Evolutionary conservation across 1,284 basidiomycete genomes (phyloP).

Genomic region (Chiua sp.): DNA sequence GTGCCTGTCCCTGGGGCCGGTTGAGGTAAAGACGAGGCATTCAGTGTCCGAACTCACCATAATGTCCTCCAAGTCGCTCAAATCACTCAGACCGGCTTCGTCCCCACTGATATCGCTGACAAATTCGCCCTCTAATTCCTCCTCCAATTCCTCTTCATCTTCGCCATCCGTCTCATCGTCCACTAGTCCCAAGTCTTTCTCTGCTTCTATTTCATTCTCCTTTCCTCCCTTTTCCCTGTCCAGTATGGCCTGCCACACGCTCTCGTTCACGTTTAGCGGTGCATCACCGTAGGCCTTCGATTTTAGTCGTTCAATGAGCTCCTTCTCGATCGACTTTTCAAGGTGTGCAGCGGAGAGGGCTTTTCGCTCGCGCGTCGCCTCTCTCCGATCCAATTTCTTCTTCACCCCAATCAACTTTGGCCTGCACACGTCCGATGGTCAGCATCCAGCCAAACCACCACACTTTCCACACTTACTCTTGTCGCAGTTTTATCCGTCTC

Average conservation of each 20-base stretch:
- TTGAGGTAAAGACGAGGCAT: constrained; percentile 8
- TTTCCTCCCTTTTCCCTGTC: constrained; percentile 74
- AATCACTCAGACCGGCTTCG: constrained; percentile 66
- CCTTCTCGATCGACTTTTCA: constrained; percentile 95
- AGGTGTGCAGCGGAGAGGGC: constrained; percentile 94
- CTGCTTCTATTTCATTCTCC: constrained; percentile 51
- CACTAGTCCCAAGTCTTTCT: constrained; percentile 51
- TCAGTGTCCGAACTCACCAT: constrained; percentile 43
- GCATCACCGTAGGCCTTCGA: constrained; percentile 98
- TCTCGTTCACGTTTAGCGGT: constrained; percentile 98
- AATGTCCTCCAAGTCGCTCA: constrained; percentile 79
- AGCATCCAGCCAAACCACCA: neutral
- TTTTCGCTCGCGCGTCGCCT: constrained; percentile 93
- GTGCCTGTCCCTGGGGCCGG: constrained; percentile 14
- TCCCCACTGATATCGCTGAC: constrained; percentile 84
- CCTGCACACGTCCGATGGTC: constrained; percentile 47
- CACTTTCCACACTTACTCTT: constrained; percentile 69
- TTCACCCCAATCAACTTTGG: constrained; percentile 95
- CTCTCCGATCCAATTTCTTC: constrained; percentile 97
- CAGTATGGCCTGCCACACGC: constrained; percentile 91
- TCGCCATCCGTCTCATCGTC: constrained; percentile 60
- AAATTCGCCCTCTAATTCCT: constrained; percentile 80
- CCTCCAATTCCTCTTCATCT: constrained; percentile 50
- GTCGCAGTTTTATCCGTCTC: constrained; percentile 87
- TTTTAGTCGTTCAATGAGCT: constrained; percentile 94